A percentile compares a stretch with the other conserved stretches of the same genome.
These are phyloP conservation scores for Diplodia mutila DNA, from an alignment of 2,329 filamentous ascomycete species.

Conservation along the genomic window DNA sequence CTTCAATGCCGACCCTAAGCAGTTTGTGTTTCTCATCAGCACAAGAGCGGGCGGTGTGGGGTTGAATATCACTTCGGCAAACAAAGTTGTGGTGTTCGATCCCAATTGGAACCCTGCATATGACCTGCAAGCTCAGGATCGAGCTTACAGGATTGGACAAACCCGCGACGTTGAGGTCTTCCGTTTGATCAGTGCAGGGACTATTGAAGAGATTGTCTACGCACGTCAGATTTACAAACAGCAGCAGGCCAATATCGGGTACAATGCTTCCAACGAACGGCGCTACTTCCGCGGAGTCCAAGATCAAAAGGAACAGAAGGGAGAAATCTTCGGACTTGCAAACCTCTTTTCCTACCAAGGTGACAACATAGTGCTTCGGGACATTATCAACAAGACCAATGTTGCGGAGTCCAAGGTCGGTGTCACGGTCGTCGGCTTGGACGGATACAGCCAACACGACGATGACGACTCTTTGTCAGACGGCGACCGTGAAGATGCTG, in stretches of 20 bases:
- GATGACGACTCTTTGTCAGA: conserved; percentile 32
- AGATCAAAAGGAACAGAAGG: conserved; percentile 77
- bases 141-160: conserved; percentile 95
- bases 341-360: conserved; percentile 86
- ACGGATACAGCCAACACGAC: conserved; percentile 64
- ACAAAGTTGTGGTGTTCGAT: conserved; percentile 96
- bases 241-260: conserved; percentile 96
- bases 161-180: conserved; percentile 93
- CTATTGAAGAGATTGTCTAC: conserved; percentile 96
- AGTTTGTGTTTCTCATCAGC: conserved; percentile 95
- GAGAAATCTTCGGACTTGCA: conserved; percentile 87
- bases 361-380: conserved; percentile 79
- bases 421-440: conserved; percentile 76
- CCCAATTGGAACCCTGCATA: conserved; percentile 97
- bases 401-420: conserved; percentile 90
- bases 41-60: conserved; percentile 92
- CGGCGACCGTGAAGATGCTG: conserved; percentile 64
- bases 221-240: conserved; percentile 98
- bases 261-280: conserved; percentile 87
- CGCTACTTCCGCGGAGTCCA: conserved; percentile 96
- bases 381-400: conserved; percentile 98
- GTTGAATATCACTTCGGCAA: conserved; percentile 94
- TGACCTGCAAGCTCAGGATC: conserved; percentile 93
- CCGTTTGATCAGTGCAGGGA: conserved; percentile 84
- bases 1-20: conserved; percentile 84